These are phyloP conservation scores for Cladosporium cucumerinum DNA, from an alignment of 2,329 filamentous ascomycete species.

Conservation along the genomic window DNA sequence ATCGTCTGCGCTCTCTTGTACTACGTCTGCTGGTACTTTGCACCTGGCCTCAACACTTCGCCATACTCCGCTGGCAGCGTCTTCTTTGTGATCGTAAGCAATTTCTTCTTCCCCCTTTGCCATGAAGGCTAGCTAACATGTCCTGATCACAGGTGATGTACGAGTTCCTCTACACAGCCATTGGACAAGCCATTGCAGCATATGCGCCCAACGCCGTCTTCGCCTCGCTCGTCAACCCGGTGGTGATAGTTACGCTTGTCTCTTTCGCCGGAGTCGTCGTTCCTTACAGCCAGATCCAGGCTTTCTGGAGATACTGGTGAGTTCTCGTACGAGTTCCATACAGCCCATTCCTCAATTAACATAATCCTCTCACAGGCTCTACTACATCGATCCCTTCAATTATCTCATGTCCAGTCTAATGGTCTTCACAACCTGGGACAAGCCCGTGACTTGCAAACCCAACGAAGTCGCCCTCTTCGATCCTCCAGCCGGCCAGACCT, in stretches of 20 bases:
- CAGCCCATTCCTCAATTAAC: background rate
- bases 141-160: conserved; percentile 45
- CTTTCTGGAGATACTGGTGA: conserved; percentile 40
- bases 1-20: conserved; percentile 54
- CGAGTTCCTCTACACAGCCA: conserved; percentile 51
- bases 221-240: conserved; percentile 45
- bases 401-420: conserved; percentile 43
- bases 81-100: conserved; percentile 36
- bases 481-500: conserved; percentile 53
- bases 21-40: conserved; percentile 40
- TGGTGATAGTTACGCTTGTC: conserved; percentile 33
- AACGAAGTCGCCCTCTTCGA: conserved; percentile 43
- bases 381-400: conserved; percentile 42
- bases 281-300: conserved; percentile 32
- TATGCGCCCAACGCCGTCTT: conserved; percentile 44
- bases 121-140: background rate
- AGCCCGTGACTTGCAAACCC: conserved; percentile 37
- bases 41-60: conserved; percentile 40
- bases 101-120: conserved; percentile 28
- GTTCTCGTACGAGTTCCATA: background rate
- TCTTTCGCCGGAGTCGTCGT: conserved; percentile 36
- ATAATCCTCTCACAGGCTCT: conserved; percentile 15
- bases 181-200: conserved; percentile 57
- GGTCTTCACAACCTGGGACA: conserved; percentile 41
- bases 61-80: conserved; percentile 47